Evolutionary conservation across 2,329 filamentous ascomycete genomes (phyloP), one percentile per base, ranked within the genome.

Genomic region (Fusarium algeriense): DNA sequence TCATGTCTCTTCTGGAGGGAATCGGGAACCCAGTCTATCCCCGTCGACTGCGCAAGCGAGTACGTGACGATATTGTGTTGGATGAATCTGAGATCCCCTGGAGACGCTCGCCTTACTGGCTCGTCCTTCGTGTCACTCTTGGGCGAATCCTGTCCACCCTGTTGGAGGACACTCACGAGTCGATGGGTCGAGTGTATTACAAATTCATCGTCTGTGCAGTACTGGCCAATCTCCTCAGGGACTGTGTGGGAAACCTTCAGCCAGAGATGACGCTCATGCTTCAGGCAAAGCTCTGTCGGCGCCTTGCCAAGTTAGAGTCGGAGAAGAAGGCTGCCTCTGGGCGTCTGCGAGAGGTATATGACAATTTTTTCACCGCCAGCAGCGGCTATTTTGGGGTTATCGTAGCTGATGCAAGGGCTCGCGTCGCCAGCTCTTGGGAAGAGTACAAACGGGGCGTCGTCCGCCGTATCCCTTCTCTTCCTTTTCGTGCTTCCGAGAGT

Each of bases 61-160:
- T 92, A 0, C 83, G 88, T 0, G 91, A 93, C 50, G 89, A 91
- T n/a, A 85, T 91, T 0, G 84, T 83, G 14, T 85, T 87, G 76
- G 74, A 79, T 1, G 75, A 84, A 1, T 81, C 83, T 0, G 77
- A 83, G 2, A 76, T 82, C 1, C 90, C 90, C 0, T 93, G 91
- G 90, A 83, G 91, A n/a, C 81, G 91, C 38, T 85, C 85, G 6
- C 85, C 90, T 0, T 84, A 87, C 54, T 93, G 90, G 86, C 84
- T 93, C 0, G 80, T 89, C 0, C 77, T 92, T 11, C 86, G 90
- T 2, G 89, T 93, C 3, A 82, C 84, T 0, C 72, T 88, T 3
- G 85, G 89, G 54, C 83, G 89, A 0, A 80, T 85, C 4, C 80
- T 92, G 0, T 82, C 79, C 4, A 23, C 73, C 0, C 70, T 86